phyloP scores from a whole-genome alignment of 2,329 filamentous ascomycete genomes.

The Xylaria sp. region DNA sequence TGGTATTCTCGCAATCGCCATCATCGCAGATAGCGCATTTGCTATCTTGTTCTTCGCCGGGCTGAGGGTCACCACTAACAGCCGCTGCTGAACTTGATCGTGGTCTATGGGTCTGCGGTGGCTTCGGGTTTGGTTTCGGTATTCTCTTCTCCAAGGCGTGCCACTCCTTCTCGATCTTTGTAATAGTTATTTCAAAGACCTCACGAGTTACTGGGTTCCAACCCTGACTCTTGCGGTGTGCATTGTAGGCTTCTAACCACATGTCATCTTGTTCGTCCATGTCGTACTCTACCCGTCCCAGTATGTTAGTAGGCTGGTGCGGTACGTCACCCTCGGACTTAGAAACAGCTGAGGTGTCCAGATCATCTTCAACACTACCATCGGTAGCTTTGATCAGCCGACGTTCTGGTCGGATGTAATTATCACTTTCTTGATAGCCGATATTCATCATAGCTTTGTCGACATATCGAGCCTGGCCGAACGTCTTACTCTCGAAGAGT shows the following conservation, averaged over 20 bases:
- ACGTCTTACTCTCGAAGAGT: conserved; percentile 84
- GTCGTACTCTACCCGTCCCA: conserved; percentile 95
- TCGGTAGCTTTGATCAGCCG: conserved; percentile 74
- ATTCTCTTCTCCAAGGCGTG: conserved; percentile 95
- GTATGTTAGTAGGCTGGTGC: conserved; percentile 58
- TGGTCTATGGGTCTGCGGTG: conserved; percentile 91
- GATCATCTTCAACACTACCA: conserved; percentile 68
- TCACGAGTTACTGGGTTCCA: conserved; percentile 89
- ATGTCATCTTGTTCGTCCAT: conserved; percentile 99
- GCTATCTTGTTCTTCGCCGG: conserved; percentile 93
- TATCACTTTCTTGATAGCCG: conserved; percentile 94
- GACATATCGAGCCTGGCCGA: conserved; percentile 89
- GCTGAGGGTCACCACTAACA: conserved; percentile 90
- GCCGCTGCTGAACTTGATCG: conserved; percentile 94
- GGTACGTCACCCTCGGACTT: conserved; percentile 68
- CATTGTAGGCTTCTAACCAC: conserved; percentile 90
- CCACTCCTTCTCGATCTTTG: conserved; percentile 99
- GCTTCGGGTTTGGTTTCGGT: conserved; percentile 95
- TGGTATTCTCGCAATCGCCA: conserved; percentile 99
- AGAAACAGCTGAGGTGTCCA: conserved; percentile 57
- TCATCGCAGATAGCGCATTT: conserved; percentile 99
- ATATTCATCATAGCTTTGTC: conserved; percentile 96
- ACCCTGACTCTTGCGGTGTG: conserved; percentile 76
- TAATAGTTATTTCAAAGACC: conserved; percentile 97
- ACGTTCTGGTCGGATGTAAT: conserved; percentile 81